A percentile compares a stretch with the other conserved stretches of the same genome.
phyloP scores from a whole-genome alignment of 176 grass and related monocot species.

The Paspalum vaginatum region DNA sequence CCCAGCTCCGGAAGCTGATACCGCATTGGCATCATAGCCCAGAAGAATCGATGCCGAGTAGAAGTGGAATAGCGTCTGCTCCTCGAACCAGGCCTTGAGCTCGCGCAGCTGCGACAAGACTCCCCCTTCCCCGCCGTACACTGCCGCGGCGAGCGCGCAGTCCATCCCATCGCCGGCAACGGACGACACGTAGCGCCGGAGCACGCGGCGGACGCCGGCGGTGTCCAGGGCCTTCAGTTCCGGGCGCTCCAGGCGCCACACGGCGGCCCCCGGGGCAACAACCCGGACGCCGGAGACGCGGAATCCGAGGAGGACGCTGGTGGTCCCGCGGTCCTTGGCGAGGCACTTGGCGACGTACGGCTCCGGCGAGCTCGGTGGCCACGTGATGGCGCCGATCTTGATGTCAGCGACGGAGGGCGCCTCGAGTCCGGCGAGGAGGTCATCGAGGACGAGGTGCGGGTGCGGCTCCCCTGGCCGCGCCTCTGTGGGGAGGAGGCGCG shows the following conservation, averaged over 20 bases:
- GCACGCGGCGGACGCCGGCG: constrained; percentile 53
- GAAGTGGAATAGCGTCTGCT: constrained; percentile 89
- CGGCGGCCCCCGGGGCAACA: not conserved
- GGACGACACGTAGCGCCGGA: constrained; percentile 69
- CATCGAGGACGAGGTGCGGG: constrained; percentile 72
- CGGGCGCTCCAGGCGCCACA: constrained; percentile 54
- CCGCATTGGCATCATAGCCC: constrained; percentile 61
- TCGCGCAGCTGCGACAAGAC: constrained; percentile 74
- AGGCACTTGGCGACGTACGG: constrained; percentile 75
- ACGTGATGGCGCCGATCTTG: constrained; percentile 86
- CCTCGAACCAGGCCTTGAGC: constrained; percentile 91
- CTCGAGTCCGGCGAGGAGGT: constrained; percentile 55
- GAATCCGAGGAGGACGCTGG: constrained; percentile 68
- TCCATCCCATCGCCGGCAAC: constrained; percentile 37
- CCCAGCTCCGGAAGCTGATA: not conserved
- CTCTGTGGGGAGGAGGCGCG: constrained; percentile 45
- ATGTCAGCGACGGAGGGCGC: constrained; percentile 71
- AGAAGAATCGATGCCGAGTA: constrained; percentile 80
- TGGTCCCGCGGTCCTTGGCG: constrained; percentile 65
- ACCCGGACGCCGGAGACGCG: constrained; percentile 70
- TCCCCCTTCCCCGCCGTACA: constrained; percentile 64
- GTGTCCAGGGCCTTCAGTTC: constrained; percentile 50
- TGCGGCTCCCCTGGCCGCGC: constrained; percentile 43
- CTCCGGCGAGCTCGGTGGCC: constrained; percentile 54
- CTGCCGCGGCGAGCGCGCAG: constrained; percentile 53